phyloP scores from a whole-genome alignment of 192 early-diverging fungal species.

The Dispira simplex region DNA sequence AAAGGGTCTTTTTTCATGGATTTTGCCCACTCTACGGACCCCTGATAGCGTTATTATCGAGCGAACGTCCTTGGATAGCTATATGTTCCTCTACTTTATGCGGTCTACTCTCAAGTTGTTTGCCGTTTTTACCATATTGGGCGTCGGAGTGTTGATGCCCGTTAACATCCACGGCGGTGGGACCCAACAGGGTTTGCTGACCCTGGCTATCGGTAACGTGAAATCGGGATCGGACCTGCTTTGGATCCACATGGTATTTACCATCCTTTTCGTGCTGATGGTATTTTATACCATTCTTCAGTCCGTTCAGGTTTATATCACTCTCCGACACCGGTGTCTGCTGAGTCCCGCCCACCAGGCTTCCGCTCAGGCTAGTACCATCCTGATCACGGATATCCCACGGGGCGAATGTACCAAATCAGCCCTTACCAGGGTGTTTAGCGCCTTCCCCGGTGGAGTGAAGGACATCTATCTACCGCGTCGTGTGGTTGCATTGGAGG shows the following conservation, averaged over 20 bases:
- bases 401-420: constrained; percentile 29
- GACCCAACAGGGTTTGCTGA: constrained; percentile 30
- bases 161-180: constrained; percentile 41
- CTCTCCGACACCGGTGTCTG: constrained; percentile 46
- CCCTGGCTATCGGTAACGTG: constrained; percentile 61
- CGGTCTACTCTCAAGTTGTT: constrained; percentile 52
- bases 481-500: constrained; percentile 27
- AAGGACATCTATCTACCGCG: constrained; percentile 46
- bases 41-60: constrained; percentile 35
- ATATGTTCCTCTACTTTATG: constrained; percentile 61
- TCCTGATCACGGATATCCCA: constrained; percentile 60
- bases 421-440: constrained; percentile 32
- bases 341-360: constrained; percentile 29
- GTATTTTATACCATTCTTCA: constrained; percentile 32
- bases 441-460: constrained; percentile 53
- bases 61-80: constrained; percentile 54
- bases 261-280: constrained; percentile 16
- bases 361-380: constrained; percentile 35
- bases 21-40: constrained; percentile 32
- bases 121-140: constrained; percentile 32
- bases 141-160: constrained; percentile 46
- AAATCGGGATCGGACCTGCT: constrained; percentile 24
- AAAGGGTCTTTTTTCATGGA: constrained; percentile 38
- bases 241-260: constrained; percentile 54
- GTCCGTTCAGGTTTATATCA: constrained; percentile 39